Percentiles rank a stretch among this genome's conserved stretches.
Evolutionary conservation across 768 basidiomycete species (phyloP).

Genomic region (Lentinula guzmanii): DNA sequence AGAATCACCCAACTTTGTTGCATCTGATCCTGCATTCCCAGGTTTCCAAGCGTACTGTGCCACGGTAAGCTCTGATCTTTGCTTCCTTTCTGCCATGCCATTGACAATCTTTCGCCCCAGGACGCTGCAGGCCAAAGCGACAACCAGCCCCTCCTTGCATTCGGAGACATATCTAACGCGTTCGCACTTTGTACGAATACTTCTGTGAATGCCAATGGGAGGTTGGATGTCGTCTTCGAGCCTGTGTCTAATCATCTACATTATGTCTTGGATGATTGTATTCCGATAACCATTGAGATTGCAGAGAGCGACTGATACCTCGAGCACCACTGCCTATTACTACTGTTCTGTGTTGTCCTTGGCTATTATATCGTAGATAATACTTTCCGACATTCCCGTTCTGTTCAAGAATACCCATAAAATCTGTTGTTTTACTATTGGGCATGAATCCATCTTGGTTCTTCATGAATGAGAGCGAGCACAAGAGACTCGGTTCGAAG

Average conservation of each 20-base stretch:
- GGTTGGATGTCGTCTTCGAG: conserved; percentile 35
- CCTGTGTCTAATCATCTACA: conserved; percentile 37
- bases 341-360: too few species aligned
- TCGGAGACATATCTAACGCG: conserved; percentile 32
- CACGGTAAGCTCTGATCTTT: conserved; percentile 19
- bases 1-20: conserved; percentile 39
- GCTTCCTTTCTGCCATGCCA: background rate
- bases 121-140: conserved; percentile 17
- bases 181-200: conserved; percentile 38
- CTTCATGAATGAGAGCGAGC: too few species aligned
- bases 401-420: too few species aligned
- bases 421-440: too few species aligned
- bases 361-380: too few species aligned
- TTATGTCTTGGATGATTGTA: conserved; percentile 30
- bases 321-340: too few species aligned
- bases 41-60: conserved; percentile 35
- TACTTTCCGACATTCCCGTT: too few species aligned
- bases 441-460: too few species aligned
- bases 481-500: too few species aligned
- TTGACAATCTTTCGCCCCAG: conserved; percentile 10
- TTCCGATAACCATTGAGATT: conserved; percentile 25
- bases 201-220: conserved; percentile 33
- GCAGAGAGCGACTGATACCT: background rate
- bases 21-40: conserved; percentile 36
- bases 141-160: conserved; percentile 27